phyloP scores from a whole-genome alignment of 2,329 filamentous ascomycete species.

The Alternaria sp. region DNA sequence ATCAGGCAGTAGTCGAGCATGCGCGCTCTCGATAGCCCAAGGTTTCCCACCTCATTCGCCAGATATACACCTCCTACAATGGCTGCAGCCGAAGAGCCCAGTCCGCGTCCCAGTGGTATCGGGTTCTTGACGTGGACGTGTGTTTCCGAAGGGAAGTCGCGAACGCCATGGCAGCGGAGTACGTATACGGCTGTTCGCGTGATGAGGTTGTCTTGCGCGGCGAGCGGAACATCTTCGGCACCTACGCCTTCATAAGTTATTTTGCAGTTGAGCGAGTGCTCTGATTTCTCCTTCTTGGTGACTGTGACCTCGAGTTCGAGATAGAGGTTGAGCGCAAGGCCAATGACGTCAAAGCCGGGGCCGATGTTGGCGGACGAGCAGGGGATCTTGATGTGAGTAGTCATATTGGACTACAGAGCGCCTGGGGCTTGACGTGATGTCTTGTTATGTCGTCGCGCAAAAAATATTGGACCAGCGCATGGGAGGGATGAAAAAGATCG shows the following conservation, averaged over 20 bases:
- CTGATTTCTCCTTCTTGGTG: constrained; percentile 58
- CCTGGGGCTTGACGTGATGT: constrained; percentile 14
- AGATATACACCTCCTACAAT: constrained; percentile 95
- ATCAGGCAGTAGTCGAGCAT: constrained; percentile 97
- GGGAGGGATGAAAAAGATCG: constrained; percentile 12
- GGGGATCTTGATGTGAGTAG: constrained; percentile 75
- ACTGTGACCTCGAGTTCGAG: constrained; percentile 87
- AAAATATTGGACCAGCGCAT: constrained; percentile 13
- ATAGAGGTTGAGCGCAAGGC: constrained; percentile 90
- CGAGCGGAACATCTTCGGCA: constrained; percentile 78
- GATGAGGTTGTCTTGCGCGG: constrained; percentile 88
- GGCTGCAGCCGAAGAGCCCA: constrained; percentile 94
- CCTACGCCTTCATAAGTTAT: constrained; percentile 90
- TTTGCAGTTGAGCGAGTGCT: constrained; percentile 78
- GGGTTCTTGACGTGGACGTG: constrained; percentile 95
- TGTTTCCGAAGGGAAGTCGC: constrained; percentile 80
- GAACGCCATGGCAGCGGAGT: constrained; percentile 86
- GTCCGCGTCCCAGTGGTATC: constrained; percentile 87
- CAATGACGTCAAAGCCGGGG: constrained; percentile 97
- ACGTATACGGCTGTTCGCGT: constrained; percentile 95
- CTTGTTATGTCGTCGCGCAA: constrained; percentile 7
- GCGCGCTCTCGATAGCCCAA: constrained; percentile 78
- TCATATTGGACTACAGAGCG: constrained; percentile 28
- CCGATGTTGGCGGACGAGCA: constrained; percentile 97
- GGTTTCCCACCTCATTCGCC: constrained; percentile 83